Evolutionary conservation across 257 asterid species (phyloP).

Genomic region (Gentiana straminea): DNA sequence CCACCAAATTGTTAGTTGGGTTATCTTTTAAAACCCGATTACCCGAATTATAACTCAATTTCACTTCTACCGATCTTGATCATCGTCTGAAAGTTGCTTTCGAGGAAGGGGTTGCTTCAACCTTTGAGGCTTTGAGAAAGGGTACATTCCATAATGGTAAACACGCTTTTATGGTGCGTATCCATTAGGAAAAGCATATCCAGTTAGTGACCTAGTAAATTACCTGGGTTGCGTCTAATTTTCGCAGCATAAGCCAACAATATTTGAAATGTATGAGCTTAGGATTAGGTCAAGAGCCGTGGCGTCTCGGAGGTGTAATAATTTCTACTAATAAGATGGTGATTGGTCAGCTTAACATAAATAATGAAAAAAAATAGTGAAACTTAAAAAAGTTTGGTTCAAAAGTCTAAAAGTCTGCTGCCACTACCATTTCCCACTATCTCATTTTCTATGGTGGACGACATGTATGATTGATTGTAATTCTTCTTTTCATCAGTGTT

Average conservation of each 20-base stretch:
- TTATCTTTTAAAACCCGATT: too few species aligned
- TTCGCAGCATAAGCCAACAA: constrained; percentile 8
- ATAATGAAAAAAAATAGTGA: constrained; percentile 8
- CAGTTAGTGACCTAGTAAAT: too few species aligned
- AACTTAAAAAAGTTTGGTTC: constrained; percentile 10
- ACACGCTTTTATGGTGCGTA: too few species aligned
- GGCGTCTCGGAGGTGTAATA: constrained; percentile 23
- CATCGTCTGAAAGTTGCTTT: too few species aligned
- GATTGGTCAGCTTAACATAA: neutral
- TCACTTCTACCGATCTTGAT: too few species aligned
- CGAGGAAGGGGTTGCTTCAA: too few species aligned
- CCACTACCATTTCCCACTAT: constrained; percentile 4
- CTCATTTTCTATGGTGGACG: constrained; percentile 18
- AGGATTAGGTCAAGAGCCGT: constrained; percentile 22
- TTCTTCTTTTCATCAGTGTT: constrained; percentile 5
- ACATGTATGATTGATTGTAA: constrained; percentile 1
- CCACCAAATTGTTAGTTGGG: too few species aligned
- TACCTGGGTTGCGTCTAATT: neutral
- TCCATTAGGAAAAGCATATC: too few species aligned
- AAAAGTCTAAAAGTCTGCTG: constrained; percentile 13
- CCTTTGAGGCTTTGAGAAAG: too few species aligned
- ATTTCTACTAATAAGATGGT: too few species aligned
- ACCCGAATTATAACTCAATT: too few species aligned
- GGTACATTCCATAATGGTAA: too few species aligned
- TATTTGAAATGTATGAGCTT: constrained; percentile 8